Evolutionary conservation across 192 early-diverging fungal species (phyloP).

Genomic region (Podila epicladia): DNA sequence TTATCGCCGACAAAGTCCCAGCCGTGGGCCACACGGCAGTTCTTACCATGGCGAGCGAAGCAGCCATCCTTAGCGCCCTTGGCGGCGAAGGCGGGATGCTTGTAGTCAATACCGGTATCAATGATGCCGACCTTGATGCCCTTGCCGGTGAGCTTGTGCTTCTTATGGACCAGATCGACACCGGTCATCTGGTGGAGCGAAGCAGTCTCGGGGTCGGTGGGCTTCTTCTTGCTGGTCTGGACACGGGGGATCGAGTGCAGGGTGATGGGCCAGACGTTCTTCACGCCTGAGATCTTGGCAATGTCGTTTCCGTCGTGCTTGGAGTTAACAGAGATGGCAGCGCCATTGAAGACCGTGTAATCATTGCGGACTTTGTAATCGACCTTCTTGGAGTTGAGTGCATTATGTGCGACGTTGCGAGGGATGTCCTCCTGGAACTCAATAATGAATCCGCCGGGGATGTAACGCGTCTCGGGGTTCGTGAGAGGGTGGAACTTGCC

Average conservation of each 20-base stretch:
- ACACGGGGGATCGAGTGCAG: slow-evolving; percentile 25
- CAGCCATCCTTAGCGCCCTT: slow-evolving; percentile 45
- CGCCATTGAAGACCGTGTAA: slow-evolving; percentile 56
- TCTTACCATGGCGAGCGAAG: slow-evolving; percentile 65
- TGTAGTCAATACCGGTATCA: slow-evolving; percentile 66
- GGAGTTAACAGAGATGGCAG: slow-evolving; percentile 52
- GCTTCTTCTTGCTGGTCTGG: slow-evolving; percentile 16
- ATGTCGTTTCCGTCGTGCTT: slow-evolving; percentile 29
- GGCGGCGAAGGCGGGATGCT: slow-evolving; percentile 71
- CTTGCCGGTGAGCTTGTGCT: slow-evolving; percentile 49
- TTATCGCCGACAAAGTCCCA: slow-evolving; percentile 70
- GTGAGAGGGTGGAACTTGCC: slow-evolving; percentile 20
- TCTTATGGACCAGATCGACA: slow-evolving; percentile 43
- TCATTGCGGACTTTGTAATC: slow-evolving; percentile 53
- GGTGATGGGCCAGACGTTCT: slow-evolving; percentile 59
- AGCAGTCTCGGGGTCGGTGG: slow-evolving; percentile 23
- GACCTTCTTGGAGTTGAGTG: slow-evolving; percentile 22
- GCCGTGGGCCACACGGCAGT: slow-evolving; percentile 66
- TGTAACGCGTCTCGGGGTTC: slow-evolving; percentile 3
- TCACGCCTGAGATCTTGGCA: slow-evolving; percentile 35
- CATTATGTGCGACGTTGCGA: slow-evolving; percentile 13
- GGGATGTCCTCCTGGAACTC: slow-evolving; percentile 20
- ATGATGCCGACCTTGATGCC: slow-evolving; percentile 65
- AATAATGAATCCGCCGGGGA: slow-evolving; percentile 25
- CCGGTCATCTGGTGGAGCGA: slow-evolving; percentile 57